phyloP scores from a whole-genome alignment of 768 basidiomycete species.

The Mycena albidolilacea region DNA sequence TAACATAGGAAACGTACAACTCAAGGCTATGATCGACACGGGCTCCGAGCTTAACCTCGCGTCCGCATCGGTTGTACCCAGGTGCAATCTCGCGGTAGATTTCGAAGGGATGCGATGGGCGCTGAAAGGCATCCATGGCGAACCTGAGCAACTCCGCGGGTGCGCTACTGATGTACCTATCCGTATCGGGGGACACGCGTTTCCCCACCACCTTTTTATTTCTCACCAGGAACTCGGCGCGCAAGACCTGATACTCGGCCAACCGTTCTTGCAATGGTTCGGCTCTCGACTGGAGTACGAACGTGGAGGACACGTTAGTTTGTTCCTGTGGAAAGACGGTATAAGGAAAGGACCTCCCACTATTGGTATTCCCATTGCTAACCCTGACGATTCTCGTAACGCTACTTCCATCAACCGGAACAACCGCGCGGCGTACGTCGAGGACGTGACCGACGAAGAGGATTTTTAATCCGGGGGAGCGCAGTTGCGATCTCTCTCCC shows the following conservation, averaged over 20 bases:
- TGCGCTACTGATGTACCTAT: conserved; percentile 28
- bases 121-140: conserved; percentile 28
- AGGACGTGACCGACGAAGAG: conserved; percentile 19
- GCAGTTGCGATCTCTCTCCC: conserved; percentile 11
- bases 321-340: conserved; percentile 23
- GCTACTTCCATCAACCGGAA: neutral
- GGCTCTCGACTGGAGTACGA: conserved; percentile 23
- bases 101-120: conserved; percentile 33
- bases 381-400: conserved; percentile 17
- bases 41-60: conserved; percentile 23
- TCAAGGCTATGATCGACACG: conserved; percentile 3
- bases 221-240: conserved; percentile 24
- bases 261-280: conserved; percentile 31
- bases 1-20: neutral
- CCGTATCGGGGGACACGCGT: conserved; percentile 7
- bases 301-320: neutral
- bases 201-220: conserved; percentile 27
- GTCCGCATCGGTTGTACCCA: neutral
- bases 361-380: conserved; percentile 23
- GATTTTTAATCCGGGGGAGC: conserved; percentile 25
- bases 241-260: conserved; percentile 29
- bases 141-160: conserved; percentile 24
- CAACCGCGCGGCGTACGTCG: neutral
- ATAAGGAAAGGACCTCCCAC: conserved; percentile 12
- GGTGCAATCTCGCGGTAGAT: conserved; percentile 15